Evolutionary conservation across 106 monocot genomes (phyloP).

Genomic region (Dendrobium catenatum): DNA sequence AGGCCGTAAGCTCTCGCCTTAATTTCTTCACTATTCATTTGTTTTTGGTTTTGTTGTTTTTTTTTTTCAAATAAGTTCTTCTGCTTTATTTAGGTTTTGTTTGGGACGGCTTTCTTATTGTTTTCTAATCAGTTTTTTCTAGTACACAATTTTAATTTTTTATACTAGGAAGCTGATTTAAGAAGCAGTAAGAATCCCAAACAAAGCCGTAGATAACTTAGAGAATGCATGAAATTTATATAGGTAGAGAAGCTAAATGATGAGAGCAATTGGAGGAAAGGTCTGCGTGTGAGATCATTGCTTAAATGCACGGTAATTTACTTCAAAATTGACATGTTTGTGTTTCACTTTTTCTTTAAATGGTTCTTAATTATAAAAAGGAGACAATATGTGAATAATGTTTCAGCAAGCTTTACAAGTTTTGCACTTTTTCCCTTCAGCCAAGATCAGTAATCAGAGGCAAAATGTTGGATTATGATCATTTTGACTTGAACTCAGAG

Average conservation of each 20-base stretch:
- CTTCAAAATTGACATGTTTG: too few relatives aligned
- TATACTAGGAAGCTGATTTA: too few relatives aligned
- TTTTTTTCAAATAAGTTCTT: too few relatives aligned
- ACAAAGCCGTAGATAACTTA: too few relatives aligned
- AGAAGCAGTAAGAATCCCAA: too few relatives aligned
- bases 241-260: slow-evolving; percentile 52
- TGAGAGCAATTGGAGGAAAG: slow-evolving; percentile 79
- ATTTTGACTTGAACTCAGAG: slow-evolving; percentile 52
- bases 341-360: neutral
- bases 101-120: too few relatives aligned
- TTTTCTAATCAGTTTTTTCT: too few relatives aligned
- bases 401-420: neutral
- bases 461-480: slow-evolving; percentile 44
- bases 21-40: neutral
- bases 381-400: neutral
- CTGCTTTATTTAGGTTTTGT: too few relatives aligned
- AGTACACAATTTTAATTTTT: too few relatives aligned
- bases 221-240: too few relatives aligned
- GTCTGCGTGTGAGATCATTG: slow-evolving; percentile 60
- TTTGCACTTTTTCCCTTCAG: slow-evolving; percentile 16
- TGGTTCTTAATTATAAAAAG: neutral
- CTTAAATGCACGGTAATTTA: slow-evolving; percentile 43
- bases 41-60: neutral
- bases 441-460: slow-evolving; percentile 64
- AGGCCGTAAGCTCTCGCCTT: slow-evolving; percentile 36